Evolutionary conservation across 164 flowering plant species (phyloP), one percentile per base, ranked within the genome.

Genomic region (Warburgia ugandensis): DNA sequence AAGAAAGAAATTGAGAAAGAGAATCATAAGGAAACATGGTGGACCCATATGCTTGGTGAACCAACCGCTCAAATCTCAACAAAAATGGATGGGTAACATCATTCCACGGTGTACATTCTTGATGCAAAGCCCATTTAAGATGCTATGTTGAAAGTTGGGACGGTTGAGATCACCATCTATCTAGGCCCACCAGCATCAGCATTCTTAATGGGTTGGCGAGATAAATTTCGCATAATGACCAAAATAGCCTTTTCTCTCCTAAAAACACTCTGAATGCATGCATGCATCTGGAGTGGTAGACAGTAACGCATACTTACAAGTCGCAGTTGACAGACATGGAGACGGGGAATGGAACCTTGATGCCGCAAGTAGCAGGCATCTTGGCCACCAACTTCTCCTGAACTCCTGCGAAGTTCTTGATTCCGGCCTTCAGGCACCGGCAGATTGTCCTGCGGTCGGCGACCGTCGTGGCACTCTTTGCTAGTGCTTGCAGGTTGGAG

Each of bases 341-440:
- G 36, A 72, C 73, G 2, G 75, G 73, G 70, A 65, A 75, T 0
- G 73, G 71, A 54, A 76, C 68, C 35, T 73, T 67, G 58, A 76
- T 73, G 14, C 58, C 43, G 75, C 77, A 76, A 19, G 56, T 37
- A 0, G 25, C 11, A 16, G 80, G 77, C 22, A 76, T 57, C 61
- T 70, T 58, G 64, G 66, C 58, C 59, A 76, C 36, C 71, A 44
- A 60, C 59, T 38, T 59, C 21, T 76, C 77, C 62, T 73, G 68
- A 25, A 70, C 52, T 0, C 72, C 71, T 2, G 27, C 6, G 33
- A 65, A 48, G 4, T 60, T 44, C 53, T 64, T 67, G 2, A 45
- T 66, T 0, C 54, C 69, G 3, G 61, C 45, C 68, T 76, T 73
- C 63, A 73, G 32, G 73, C 77, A 76, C 21, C 62, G 40, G 62